Evolutionary conservation across 164 flowering plant genomes (phyloP).

Genomic region (Stephania japonica): DNA sequence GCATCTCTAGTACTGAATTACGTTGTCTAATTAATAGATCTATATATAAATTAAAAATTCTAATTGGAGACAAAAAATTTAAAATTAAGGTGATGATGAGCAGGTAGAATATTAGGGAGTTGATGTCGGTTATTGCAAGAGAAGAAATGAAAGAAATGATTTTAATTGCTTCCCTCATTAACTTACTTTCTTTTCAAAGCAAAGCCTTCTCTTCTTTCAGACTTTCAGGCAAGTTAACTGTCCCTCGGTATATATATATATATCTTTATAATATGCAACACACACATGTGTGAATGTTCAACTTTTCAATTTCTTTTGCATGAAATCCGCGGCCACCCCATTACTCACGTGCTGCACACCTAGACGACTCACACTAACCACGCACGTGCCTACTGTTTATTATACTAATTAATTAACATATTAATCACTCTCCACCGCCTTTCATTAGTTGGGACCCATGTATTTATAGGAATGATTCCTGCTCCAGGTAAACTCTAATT

Average conservation of each 20-base stretch:
- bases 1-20: too few relatives aligned
- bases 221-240: constrained; percentile 19
- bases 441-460: too few relatives aligned
- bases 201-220: constrained; percentile 18
- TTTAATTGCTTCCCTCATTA: constrained; percentile 4
- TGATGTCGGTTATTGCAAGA: constrained; percentile 24
- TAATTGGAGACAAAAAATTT: too few relatives aligned
- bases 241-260: neutral
- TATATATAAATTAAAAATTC: too few relatives aligned
- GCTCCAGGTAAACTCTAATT: too few relatives aligned
- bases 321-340: neutral
- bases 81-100: neutral
- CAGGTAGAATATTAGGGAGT: neutral
- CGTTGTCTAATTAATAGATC: too few relatives aligned
- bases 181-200: constrained; percentile 31
- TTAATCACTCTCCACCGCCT: too few relatives aligned
- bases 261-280: neutral
- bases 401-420: neutral
- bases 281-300: too few relatives aligned
- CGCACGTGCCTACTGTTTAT: neutral
- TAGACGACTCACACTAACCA: neutral
- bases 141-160: constrained; percentile 26
- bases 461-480: too few relatives aligned
- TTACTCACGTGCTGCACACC: neutral
- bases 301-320: neutral